These are phyloP conservation scores for Schizophyllum commune DNA, from an alignment of 1,284 basidiomycete genomes.

Conservation along the genomic window DNA sequence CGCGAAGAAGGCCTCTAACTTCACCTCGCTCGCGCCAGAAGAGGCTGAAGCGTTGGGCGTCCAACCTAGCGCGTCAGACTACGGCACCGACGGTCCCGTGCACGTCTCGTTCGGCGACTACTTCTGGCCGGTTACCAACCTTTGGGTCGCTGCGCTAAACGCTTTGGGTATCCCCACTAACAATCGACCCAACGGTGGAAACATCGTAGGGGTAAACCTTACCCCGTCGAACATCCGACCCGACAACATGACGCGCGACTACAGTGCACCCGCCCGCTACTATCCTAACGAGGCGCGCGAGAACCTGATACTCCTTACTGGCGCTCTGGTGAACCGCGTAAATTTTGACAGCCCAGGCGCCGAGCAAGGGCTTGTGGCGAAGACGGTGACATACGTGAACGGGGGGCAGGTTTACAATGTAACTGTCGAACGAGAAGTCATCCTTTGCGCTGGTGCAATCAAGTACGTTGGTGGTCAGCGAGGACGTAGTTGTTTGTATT, in stretches of 20 bases:
- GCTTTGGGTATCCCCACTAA: conserved; percentile 5
- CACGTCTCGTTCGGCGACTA: conserved; percentile 9
- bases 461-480: not conserved
- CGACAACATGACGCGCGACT: conserved; percentile 4
- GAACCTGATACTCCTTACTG: conserved; percentile 8
- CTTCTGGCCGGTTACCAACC: conserved; percentile 6
- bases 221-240: conserved; percentile 7
- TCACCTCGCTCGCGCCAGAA: not conserved
- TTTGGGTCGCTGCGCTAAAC: conserved; percentile 7
- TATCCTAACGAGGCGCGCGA: conserved; percentile 5
- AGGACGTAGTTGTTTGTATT: not conserved
- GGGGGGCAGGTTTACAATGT: conserved; percentile 1
- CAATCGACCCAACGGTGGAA: conserved; percentile 8
- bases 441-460: conserved; percentile 5
- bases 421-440: conserved; percentile 2
- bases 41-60: not conserved
- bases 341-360: not conserved
- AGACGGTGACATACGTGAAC: not conserved
- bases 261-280: conserved; percentile 10
- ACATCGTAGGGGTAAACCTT: conserved; percentile 8
- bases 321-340: conserved; percentile 5
- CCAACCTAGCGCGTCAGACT: not conserved
- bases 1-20: conserved; percentile 11
- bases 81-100: conserved; percentile 6
- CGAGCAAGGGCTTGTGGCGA: not conserved